Percentiles rank a stretch among this genome's conserved stretches.
These are phyloP conservation scores for Panus rudis DNA, from an alignment of 768 basidiomycete species.

Conservation along the genomic window DNA sequence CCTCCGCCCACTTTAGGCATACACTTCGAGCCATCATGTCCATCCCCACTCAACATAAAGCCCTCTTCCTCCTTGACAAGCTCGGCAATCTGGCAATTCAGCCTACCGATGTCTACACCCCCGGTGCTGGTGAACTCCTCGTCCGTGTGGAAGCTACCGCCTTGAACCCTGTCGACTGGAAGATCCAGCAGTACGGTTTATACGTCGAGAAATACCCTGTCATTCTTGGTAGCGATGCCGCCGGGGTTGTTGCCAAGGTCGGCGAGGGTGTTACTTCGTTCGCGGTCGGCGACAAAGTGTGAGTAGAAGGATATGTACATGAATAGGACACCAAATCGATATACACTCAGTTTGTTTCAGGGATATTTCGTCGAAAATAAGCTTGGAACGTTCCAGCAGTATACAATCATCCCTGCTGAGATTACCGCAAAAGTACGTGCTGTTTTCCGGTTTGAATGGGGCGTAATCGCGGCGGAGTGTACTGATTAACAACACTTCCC, in stretches of 20 bases:
- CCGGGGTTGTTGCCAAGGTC: slow-evolving; percentile 32
- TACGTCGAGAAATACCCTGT: slow-evolving; percentile 29
- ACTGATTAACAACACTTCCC: neutral
- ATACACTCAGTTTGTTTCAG: slow-evolving; percentile 13
- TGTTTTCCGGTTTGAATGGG: neutral
- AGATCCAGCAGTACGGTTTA: neutral
- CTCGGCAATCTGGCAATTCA: neutral
- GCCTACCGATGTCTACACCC: neutral
- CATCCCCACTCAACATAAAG: slow-evolving; percentile 8
- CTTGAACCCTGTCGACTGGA: slow-evolving; percentile 9
- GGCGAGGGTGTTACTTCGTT: slow-evolving; percentile 33
- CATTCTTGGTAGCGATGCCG: slow-evolving; percentile 13
- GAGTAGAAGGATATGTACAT: slow-evolving; percentile 1
- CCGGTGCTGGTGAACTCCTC: slow-evolving; percentile 3
- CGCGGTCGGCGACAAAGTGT: slow-evolving; percentile 36
- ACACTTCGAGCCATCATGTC: too few relatives aligned
- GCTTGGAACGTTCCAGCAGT: slow-evolving; percentile 21
- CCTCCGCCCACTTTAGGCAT: too few relatives aligned
- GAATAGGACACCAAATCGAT: neutral
- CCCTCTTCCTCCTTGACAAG: slow-evolving; percentile 7
- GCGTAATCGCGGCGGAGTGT: neutral
- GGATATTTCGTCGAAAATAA: slow-evolving; percentile 12
- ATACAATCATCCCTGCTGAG: slow-evolving; percentile 20
- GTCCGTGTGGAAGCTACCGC: slow-evolving; percentile 4
- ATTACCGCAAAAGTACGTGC: slow-evolving; percentile 17